phyloP scores from a whole-genome alignment of 75 land plant genomes.

The Sequoia sempervirens region DNA sequence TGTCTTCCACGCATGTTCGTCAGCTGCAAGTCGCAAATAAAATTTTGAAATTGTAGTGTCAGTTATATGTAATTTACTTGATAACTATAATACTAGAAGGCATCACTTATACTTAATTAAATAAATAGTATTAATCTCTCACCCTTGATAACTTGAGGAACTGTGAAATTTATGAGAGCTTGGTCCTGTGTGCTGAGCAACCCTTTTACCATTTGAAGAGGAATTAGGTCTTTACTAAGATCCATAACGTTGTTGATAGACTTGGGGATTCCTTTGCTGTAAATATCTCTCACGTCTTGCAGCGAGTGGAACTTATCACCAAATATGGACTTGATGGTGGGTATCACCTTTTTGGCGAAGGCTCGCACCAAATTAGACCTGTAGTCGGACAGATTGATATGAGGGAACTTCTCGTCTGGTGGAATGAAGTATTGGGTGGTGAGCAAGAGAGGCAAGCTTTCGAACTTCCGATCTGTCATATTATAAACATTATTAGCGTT shows the following conservation, averaged over 20 bases:
- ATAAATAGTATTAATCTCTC: background rate
- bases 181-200: background rate
- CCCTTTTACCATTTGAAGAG: constrained; percentile 4
- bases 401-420: constrained; percentile 45
- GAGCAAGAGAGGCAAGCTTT: background rate
- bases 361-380: constrained; percentile 18
- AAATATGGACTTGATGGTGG: constrained; percentile 19
- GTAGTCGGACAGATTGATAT: constrained; percentile 32
- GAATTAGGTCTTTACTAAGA: background rate
- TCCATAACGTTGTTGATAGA: background rate
- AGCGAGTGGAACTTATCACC: constrained; percentile 25
- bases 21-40: too few species aligned
- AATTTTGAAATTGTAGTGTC: too few species aligned
- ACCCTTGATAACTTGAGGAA: constrained; percentile 12
- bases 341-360: constrained; percentile 22
- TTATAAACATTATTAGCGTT: too few species aligned
- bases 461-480: background rate
- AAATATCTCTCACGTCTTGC: constrained; percentile 19
- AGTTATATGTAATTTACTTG: too few species aligned
- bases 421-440: constrained; percentile 20
- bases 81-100: background rate
- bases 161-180: background rate
- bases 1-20: too few species aligned
- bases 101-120: background rate
- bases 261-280: constrained; percentile 7